phyloP scores from a whole-genome alignment of 768 basidiomycete genomes.

The Tricholomella constricta region DNA sequence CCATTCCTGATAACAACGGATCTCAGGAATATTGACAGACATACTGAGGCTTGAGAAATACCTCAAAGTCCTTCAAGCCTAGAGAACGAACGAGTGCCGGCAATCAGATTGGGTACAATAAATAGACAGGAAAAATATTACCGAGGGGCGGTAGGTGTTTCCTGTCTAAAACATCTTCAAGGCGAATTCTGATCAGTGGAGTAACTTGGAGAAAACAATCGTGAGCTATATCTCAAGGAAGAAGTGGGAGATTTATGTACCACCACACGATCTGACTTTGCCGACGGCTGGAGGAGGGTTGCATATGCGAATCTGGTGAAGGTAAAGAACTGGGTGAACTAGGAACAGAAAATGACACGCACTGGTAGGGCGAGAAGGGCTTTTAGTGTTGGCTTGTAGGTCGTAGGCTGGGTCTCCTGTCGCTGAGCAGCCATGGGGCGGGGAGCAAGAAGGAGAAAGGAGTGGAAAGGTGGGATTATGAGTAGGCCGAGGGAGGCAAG shows the following conservation, averaged over 20 bases:
- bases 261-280: constrained; percentile 67
- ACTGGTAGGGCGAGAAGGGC: constrained; percentile 42
- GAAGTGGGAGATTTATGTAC: constrained; percentile 28
- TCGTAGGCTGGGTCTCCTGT: constrained; percentile 29
- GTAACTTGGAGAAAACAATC: constrained; percentile 44
- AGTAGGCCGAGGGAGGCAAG: not conserved
- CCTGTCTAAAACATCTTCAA: constrained; percentile 76
- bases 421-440: constrained; percentile 19
- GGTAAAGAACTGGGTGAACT: not conserved
- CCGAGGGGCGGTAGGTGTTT: constrained; percentile 80
- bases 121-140: constrained; percentile 22
- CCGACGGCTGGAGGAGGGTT: constrained; percentile 69
- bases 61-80: constrained; percentile 75
- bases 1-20: constrained; percentile 58
- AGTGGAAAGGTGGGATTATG: constrained; percentile 6
- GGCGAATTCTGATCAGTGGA: constrained; percentile 63
- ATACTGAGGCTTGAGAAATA: constrained; percentile 15
- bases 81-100: constrained; percentile 2
- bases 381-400: constrained; percentile 25
- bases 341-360: constrained; percentile 12
- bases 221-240: constrained; percentile 3
- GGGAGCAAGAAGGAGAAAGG: constrained; percentile 1
- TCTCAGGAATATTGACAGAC: not conserved
- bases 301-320: constrained; percentile 53
- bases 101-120: not conserved